Evolutionary conservation across 2,329 filamentous ascomycete species (phyloP), one percentile per base, ranked within the genome.

Genomic region (Alternaria infectoria): DNA sequence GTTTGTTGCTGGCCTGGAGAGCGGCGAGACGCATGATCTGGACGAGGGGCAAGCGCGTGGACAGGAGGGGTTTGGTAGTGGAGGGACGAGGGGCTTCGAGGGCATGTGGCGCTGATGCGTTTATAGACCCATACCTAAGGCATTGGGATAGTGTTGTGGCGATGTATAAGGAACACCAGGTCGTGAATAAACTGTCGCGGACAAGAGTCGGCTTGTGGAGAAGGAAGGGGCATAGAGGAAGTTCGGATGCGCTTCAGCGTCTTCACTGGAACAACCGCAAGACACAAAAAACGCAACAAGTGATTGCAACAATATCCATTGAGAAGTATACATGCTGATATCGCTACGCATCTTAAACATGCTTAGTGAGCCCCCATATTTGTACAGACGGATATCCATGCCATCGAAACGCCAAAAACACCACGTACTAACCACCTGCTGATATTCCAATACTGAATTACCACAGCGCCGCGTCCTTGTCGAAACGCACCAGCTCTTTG

Each of bases 401-500:
- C 45, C 44, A 17, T 47, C 52, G 23, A 43, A 59, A 62, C 60
- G 36, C 36, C 56, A 56, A 59, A 59, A 59, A 62, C 60, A 10
- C 60, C 28, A 12, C 28, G 1, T 12, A 30, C 28, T 28, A 28
- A 28, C 26, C 26, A 28, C 26, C 26, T 28, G 10, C 26, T 28
- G 26, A 10, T 28, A 10, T 28, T 28, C 11, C 26, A 28, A 28
- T 11, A 28, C 26, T 5, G 12, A 5, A 28, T 28, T 2, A 30
- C 87, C 88, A 90, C 26, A 92, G 87, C 60, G 91, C 90, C 73
- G 89, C 88, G 81, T 97, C 94, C 68, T 89, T 87, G 82, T 99
- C 96, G 81, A 99, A 99, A 72, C 96, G 86, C 71, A 87, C 87
- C 74, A 99, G 81, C 80, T 99, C 96, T 83, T 93, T 96, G 61